phyloP scores from a whole-genome alignment of 768 basidiomycete genomes.

The Phanerochaete sordida region DNA sequence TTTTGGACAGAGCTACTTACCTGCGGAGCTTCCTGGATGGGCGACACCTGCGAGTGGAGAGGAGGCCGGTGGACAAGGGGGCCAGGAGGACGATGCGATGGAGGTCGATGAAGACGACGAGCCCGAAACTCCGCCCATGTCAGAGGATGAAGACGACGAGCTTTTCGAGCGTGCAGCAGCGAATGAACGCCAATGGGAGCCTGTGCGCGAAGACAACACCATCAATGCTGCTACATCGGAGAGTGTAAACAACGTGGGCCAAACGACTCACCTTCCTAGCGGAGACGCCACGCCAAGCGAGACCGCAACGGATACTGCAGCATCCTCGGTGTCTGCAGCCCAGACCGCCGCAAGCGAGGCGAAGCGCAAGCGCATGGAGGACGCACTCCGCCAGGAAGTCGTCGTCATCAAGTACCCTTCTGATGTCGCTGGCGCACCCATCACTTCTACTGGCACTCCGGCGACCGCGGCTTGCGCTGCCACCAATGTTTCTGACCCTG shows the following conservation, averaged over 20 bases:
- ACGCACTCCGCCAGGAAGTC: not conserved
- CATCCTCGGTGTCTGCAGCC: too few relatives aligned
- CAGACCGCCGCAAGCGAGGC: not conserved
- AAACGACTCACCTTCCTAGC: too few relatives aligned
- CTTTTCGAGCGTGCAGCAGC: not conserved
- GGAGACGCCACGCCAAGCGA: too few relatives aligned
- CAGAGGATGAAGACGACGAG: not conserved
- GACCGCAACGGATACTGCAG: too few relatives aligned
- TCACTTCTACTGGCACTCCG: too few relatives aligned
- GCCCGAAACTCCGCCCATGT: not conserved
- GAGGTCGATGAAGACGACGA: not conserved
- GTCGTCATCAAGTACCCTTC: not conserved
- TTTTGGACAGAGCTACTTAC: slow-evolving; percentile 5
- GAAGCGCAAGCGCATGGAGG: not conserved
- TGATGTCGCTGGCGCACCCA: not conserved
- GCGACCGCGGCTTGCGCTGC: too few relatives aligned
- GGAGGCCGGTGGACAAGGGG: too few relatives aligned
- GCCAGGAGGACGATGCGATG: not conserved
- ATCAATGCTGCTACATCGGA: too few relatives aligned
- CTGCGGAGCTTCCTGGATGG: slow-evolving; percentile 1
- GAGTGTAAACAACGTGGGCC: too few relatives aligned
- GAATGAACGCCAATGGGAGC: not conserved
- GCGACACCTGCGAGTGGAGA: not conserved
- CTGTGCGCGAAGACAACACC: too few relatives aligned
- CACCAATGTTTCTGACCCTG: too few relatives aligned